These are phyloP conservation scores for Aspergillus vadensis DNA, from an alignment of 2,329 filamentous ascomycete species.

Conservation along the genomic window DNA sequence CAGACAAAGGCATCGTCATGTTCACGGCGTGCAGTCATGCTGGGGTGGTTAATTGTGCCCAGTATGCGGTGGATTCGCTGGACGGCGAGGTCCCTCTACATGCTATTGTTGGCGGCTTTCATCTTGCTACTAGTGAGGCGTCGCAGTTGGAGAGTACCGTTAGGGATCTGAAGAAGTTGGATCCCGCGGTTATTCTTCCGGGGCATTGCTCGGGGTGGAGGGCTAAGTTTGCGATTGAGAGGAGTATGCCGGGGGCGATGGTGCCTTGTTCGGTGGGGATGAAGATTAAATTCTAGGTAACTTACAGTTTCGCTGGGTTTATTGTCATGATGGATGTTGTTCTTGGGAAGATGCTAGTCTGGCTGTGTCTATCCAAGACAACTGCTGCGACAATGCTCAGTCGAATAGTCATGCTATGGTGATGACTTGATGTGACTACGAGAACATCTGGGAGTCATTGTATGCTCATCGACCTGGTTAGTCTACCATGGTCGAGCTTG, in stretches of 20 bases:
- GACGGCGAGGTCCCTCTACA: slow-evolving; percentile 46
- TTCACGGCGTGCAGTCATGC: slow-evolving; percentile 61
- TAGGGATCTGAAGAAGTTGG: slow-evolving; percentile 50
- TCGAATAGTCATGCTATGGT: neutral
- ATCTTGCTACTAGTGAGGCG: slow-evolving; percentile 52
- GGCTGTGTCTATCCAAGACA: too few relatives aligned
- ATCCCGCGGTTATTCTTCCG: slow-evolving; percentile 54
- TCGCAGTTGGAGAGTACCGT: slow-evolving; percentile 50
- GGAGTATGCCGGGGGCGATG: slow-evolving; percentile 52
- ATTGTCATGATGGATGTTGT: too few relatives aligned
- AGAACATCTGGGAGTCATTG: too few relatives aligned
- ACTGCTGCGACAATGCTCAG: too few relatives aligned
- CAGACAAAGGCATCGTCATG: slow-evolving; percentile 55
- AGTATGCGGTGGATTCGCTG: slow-evolving; percentile 48
- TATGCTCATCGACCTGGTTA: neutral
- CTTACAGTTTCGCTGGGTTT: neutral
- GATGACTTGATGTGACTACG: too few relatives aligned
- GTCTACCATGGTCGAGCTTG: neutral
- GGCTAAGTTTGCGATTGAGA: slow-evolving; percentile 57
- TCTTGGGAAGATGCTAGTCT: too few relatives aligned
- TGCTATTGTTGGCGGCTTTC: slow-evolving; percentile 57
- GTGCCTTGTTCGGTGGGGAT: slow-evolving; percentile 56
- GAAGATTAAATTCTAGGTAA: slow-evolving; percentile 38
- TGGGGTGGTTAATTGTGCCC: slow-evolving; percentile 56
- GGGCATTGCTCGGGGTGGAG: slow-evolving; percentile 61